Percentiles rank a stretch among this genome's conserved stretches.
These are phyloP conservation scores for Rhizopus stolonifer DNA, from an alignment of 371 early-diverging fungal genomes.

Conservation along the genomic window DNA sequence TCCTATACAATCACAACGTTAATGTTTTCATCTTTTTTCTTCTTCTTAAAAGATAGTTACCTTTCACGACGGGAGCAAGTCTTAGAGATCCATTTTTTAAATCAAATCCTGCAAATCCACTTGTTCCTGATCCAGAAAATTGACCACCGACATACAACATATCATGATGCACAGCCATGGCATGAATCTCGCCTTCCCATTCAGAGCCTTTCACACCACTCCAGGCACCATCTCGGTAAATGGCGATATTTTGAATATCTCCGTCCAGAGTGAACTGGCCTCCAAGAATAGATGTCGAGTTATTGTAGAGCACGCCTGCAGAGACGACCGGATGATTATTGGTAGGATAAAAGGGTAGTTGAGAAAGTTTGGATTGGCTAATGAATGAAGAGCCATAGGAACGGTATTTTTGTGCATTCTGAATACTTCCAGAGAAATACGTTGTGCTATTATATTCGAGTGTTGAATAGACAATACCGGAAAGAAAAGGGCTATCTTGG, in stretches of 20 bases:
- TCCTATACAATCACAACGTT: conserved; percentile 4
- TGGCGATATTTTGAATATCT: conserved; percentile 41
- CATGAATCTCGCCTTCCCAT: conserved; percentile 37
- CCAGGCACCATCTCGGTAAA: conserved; percentile 42
- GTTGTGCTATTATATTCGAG: background rate
- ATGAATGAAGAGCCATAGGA: conserved; percentile 38
- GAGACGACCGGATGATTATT: conserved; percentile 19
- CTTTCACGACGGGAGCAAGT: conserved; percentile 25
- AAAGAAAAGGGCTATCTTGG: conserved; percentile 23
- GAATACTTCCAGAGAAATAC: conserved; percentile 40
- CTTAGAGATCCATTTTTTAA: conserved; percentile 15
- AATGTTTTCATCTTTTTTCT: no score
- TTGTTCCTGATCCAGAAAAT: conserved; percentile 23
- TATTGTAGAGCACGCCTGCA: conserved; percentile 36
- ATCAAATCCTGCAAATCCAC: conserved; percentile 35
- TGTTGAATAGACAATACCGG: conserved; percentile 24
- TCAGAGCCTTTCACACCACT: conserved; percentile 35
- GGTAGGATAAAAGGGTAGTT: conserved; percentile 39
- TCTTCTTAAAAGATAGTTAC: conserved; percentile 3
- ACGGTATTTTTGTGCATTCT: conserved; percentile 35
- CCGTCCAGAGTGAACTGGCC: conserved; percentile 35
- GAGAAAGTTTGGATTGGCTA: conserved; percentile 9
- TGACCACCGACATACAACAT: conserved; percentile 55
- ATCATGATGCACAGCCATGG: conserved; percentile 36
- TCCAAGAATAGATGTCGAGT: conserved; percentile 35